Evolutionary conservation across 1,284 basidiomycete genomes (phyloP).

Genomic region (Malassezia arunalokei): DNA sequence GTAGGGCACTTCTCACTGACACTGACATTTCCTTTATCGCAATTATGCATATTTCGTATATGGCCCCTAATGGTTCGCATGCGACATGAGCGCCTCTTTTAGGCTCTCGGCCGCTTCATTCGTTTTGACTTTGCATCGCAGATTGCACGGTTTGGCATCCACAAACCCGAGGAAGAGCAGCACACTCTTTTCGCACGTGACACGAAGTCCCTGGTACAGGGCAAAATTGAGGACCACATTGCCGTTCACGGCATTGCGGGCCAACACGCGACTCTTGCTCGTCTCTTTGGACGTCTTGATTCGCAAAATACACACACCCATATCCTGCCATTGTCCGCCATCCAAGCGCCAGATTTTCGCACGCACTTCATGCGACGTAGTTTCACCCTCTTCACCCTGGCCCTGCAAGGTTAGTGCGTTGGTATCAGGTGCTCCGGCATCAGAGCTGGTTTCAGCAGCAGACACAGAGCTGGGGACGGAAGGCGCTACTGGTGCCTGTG

Average conservation of each 20-base stretch:
- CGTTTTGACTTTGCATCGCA: constrained; percentile 37
- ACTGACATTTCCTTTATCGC: neutral
- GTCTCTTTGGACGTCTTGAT: constrained; percentile 27
- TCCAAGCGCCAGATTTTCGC: constrained; percentile 38
- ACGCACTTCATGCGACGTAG: constrained; percentile 22
- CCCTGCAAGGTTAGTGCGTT: constrained; percentile 13
- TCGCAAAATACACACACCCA: constrained; percentile 31
- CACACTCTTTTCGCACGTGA: constrained; percentile 23
- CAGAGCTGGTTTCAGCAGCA: neutral
- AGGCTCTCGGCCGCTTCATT: constrained; percentile 24
- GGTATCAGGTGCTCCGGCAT: neutral
- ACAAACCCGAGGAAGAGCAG: constrained; percentile 32
- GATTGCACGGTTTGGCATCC: constrained; percentile 23
- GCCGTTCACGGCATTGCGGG: constrained; percentile 37
- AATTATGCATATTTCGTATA: neutral
- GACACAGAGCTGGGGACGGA: neutral
- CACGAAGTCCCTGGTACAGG: constrained; percentile 23
- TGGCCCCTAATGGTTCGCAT: neutral
- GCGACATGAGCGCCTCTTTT: constrained; percentile 20
- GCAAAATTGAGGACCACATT: constrained; percentile 36
- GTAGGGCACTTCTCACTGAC: constrained; percentile 19
- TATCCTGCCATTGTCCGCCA: constrained; percentile 30
- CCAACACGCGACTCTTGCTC: constrained; percentile 25
- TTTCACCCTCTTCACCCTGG: constrained; percentile 37
- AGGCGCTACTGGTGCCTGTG: too few species aligned